These are phyloP conservation scores for Synchytrium microbalum DNA, from an alignment of 371 early-diverging fungal species.

Conservation along the genomic window DNA sequence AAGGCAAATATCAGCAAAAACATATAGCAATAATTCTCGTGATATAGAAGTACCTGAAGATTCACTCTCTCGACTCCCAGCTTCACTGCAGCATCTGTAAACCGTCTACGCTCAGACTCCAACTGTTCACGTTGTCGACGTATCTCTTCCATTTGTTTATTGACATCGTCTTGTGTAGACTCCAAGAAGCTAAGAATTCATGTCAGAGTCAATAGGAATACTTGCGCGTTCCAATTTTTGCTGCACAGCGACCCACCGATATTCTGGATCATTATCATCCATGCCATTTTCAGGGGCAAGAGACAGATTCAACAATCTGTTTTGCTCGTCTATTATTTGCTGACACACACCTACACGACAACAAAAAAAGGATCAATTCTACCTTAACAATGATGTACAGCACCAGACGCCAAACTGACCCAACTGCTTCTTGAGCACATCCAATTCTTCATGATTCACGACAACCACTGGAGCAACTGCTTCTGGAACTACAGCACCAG, in stretches of 20 bases:
- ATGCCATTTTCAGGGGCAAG: neutral
- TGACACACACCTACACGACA: neutral
- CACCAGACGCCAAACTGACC: no score
- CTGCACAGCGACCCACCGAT: no score
- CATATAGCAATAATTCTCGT: no score
- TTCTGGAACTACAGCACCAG: no score
- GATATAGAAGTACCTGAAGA: no score
- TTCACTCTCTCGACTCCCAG: neutral
- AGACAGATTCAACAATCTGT: neutral
- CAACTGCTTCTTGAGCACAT: neutral
- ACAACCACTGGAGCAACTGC: no score
- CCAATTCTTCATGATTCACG: neutral
- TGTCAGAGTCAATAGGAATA: no score
- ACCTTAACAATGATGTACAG: no score
- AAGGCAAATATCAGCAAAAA: no score
- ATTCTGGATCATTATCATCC: no score
- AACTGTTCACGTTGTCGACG: neutral
- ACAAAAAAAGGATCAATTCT: no score
- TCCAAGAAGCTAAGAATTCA: neutral
- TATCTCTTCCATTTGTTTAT: neutral
- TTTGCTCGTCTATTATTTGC: neutral
- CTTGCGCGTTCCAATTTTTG: no score
- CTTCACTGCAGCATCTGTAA: neutral
- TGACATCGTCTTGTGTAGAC: neutral
- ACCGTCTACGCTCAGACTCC: neutral